Evolutionary conservation across 345 rosid species (phyloP).

Genomic region (Clarkia xantiana): DNA sequence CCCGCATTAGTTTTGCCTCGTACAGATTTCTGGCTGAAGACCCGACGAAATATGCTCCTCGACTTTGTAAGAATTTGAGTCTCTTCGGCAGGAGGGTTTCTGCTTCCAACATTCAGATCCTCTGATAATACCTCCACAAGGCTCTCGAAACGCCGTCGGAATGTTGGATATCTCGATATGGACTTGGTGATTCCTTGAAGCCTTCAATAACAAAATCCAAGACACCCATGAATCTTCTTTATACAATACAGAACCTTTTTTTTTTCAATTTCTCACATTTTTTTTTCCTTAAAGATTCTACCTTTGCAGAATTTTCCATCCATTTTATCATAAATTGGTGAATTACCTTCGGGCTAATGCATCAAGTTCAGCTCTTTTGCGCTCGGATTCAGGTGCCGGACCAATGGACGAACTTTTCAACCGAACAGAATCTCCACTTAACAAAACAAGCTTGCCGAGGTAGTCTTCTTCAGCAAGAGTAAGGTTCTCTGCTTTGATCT

Average conservation of each 20-base stretch:
- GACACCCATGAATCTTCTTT: background rate
- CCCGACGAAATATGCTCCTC: constrained; percentile 35
- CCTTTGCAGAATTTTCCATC: background rate
- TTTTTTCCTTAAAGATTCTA: background rate
- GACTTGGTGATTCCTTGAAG: constrained; percentile 81
- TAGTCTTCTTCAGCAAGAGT: constrained; percentile 62
- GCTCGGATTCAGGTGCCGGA: constrained; percentile 55
- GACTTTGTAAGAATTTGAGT: constrained; percentile 29
- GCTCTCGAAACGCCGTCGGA: constrained; percentile 40
- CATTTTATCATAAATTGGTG: background rate
- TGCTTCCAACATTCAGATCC: constrained; percentile 28
- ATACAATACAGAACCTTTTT: background rate
- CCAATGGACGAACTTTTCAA: constrained; percentile 34
- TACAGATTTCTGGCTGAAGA: constrained; percentile 48
- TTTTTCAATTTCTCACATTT: background rate
- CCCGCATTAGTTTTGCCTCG: constrained; percentile 30
- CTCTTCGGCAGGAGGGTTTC: constrained; percentile 3
- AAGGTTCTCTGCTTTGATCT: constrained; percentile 63
- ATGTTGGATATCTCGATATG: constrained; percentile 82
- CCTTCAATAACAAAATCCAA: constrained; percentile 13
- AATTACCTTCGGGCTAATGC: constrained; percentile 84
- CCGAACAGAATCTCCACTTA: constrained; percentile 47
- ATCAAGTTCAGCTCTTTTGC: constrained; percentile 67
- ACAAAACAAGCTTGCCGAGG: constrained; percentile 53
- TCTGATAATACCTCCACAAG: constrained; percentile 51